Evolutionary conservation across 2,329 filamentous ascomycete genomes (phyloP), one percentile per base, ranked within the genome.

Genomic region (Fusarium nurragi): DNA sequence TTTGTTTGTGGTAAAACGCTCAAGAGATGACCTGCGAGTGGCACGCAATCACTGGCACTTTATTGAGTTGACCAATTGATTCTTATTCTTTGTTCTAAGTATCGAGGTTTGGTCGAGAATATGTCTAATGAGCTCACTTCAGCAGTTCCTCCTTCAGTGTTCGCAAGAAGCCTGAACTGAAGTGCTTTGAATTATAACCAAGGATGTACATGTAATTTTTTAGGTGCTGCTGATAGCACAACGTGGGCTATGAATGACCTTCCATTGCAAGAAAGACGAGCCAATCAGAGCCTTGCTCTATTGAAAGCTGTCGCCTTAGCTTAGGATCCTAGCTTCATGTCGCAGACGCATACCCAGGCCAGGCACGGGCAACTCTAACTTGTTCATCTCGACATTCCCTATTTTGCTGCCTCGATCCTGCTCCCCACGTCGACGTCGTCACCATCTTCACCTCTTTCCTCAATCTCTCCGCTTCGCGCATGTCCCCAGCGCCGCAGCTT

Each of bases 231-330:
- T 18, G 11, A 50, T 50, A 48, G 28, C 30, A 26, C 16, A 34
- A 32, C 28, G 28, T 32, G 28, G 28, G 41, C 18, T 19, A 11
- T 23, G 22, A 14, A 16, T 21, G 26, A n/a, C 21, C 18, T 34
- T 18, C 11, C 8, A 23, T 19, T 13, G 51, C 18, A 52, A 40
- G 4, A 28, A 22, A n/a, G 19, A 21, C 48, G 23, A 36, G 19
- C 68, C 68, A 71, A 71, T 71, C 66, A 68, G n/a, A 55, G 46
- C 16, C 26, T 47, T 40, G 18, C 11, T 40, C 48, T 56, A 34
- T 58, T 54, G 67, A 62, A 61, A 71, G 61, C 57, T 71, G 68
- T 68, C 47, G 68, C 68, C 64, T 68, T 32, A 30, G 23, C 30
- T 32, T 10, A 25, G 32, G 26, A 54, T 48, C 40, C 22, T 34